Evolutionary conservation across 495 filamentous ascomycete genomes (phyloP).

Genomic region (Talaromyces borbonicus): DNA sequence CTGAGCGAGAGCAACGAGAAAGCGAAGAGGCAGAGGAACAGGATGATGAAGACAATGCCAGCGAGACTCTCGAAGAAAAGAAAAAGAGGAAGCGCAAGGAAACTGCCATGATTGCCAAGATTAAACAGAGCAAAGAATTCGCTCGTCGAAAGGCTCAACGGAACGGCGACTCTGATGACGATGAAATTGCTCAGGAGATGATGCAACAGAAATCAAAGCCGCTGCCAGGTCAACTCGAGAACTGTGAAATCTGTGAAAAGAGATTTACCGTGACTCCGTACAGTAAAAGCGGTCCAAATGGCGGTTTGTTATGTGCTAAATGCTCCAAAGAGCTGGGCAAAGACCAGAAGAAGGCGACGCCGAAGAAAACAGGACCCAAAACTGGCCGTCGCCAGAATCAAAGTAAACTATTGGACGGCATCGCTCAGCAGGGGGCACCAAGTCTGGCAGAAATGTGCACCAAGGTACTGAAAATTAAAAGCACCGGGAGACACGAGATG

Average conservation of each 20-base stretch:
- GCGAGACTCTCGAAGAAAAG: constrained; percentile 38
- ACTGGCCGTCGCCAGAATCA: constrained; percentile 58
- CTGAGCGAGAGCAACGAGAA: constrained; percentile 16
- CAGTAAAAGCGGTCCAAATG: constrained; percentile 67
- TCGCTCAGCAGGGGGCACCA: constrained; percentile 57
- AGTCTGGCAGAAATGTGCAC: constrained; percentile 69
- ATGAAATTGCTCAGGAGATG: constrained; percentile 40
- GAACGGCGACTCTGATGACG: constrained; percentile 36
- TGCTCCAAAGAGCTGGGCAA: constrained; percentile 72
- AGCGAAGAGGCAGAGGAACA: constrained; percentile 19
- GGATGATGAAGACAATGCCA: constrained; percentile 15
- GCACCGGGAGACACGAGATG: neutral
- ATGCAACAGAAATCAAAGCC: constrained; percentile 54
- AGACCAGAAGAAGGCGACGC: constrained; percentile 50
- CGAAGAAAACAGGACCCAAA: constrained; percentile 46
- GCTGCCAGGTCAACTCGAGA: constrained; percentile 74
- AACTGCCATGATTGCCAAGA: constrained; percentile 56
- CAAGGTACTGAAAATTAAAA: constrained; percentile 34
- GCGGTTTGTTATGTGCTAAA: constrained; percentile 72
- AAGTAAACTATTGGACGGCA: constrained; percentile 70
- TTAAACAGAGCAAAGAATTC: constrained; percentile 65
- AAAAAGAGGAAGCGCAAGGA: constrained; percentile 55
- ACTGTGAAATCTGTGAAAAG: constrained; percentile 77
- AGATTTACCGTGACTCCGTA: constrained; percentile 94
- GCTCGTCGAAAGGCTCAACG: constrained; percentile 48